Evolutionary conservation across 1,284 basidiomycete species (phyloP).

Genomic region (Cryptococcus maquisensis): DNA sequence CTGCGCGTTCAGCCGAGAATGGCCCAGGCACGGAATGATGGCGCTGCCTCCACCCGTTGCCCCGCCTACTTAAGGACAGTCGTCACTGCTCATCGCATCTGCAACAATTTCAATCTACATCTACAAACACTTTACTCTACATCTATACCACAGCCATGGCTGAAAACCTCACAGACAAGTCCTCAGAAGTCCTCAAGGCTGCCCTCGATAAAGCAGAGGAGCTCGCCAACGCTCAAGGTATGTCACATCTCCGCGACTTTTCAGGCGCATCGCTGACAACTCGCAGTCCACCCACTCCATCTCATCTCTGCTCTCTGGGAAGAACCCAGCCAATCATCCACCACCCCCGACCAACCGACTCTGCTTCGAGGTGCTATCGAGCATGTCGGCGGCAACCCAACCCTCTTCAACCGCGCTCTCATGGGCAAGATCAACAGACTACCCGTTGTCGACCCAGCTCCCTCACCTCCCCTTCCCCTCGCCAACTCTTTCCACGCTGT

Average conservation of each 20-base stretch:
- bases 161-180: constrained; percentile 50
- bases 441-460: constrained; percentile 77
- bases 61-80: not conserved
- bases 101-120: not conserved
- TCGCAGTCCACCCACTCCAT: constrained; percentile 47
- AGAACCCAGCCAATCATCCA: constrained; percentile 19
- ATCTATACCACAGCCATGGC: constrained; percentile 19
- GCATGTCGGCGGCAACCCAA: constrained; percentile 44
- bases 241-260: constrained; percentile 5
- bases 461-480: constrained; percentile 65
- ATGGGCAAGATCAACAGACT: constrained; percentile 53
- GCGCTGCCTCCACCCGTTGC: not conserved
- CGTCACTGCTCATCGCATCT: not conserved
- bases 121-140: too few relatives aligned
- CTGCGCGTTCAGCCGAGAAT: not conserved
- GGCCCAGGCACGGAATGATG: not conserved
- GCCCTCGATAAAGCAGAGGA: constrained; percentile 52
- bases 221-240: constrained; percentile 43
- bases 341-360: constrained; percentile 31
- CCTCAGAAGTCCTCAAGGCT: constrained; percentile 53
- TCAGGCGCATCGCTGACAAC: constrained; percentile 10
- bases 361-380: constrained; percentile 43
- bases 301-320: constrained; percentile 47
- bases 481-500: constrained; percentile 63
- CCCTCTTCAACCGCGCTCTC: constrained; percentile 40